Percentiles rank a stretch among this genome's conserved stretches.
These are phyloP conservation scores for Cymbopogon citratus DNA, from an alignment of 176 grass and related monocot species.

Conservation along the genomic window DNA sequence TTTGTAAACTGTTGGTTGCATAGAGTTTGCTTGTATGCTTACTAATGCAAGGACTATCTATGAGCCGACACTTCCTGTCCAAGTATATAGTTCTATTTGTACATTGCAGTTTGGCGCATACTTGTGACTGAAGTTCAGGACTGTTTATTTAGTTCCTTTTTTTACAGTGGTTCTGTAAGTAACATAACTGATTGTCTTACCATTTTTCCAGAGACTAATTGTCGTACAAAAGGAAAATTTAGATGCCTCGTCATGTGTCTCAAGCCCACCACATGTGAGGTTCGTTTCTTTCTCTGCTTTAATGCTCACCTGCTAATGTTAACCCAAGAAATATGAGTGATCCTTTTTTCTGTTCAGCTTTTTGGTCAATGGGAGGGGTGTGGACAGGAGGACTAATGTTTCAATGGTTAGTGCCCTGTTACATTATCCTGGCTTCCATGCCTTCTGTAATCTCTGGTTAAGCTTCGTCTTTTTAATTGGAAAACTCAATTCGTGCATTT, in stretches of 20 bases:
- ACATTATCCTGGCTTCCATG: neutral
- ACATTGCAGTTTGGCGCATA: neutral
- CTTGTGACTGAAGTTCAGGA: neutral
- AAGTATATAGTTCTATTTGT: neutral
- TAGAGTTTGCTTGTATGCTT: neutral
- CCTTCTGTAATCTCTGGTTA: constrained; percentile 3
- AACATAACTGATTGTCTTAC: neutral
- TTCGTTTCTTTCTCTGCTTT: constrained; percentile 33
- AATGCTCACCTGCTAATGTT: constrained; percentile 8
- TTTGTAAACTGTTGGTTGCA: neutral
- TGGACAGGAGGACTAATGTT: constrained; percentile 88
- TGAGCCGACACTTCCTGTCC: neutral
- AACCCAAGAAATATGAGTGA: constrained; percentile 15
- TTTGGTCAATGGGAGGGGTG: constrained; percentile 85
- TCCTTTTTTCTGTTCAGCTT: constrained; percentile 52
- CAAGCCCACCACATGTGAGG: constrained; percentile 78
- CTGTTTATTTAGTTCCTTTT: neutral
- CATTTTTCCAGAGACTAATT: constrained; percentile 65
- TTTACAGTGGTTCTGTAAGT: constrained; percentile 7
- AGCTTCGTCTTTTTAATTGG: neutral
- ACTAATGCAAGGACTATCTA: constrained; percentile 5
- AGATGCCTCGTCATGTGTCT: constrained; percentile 71
- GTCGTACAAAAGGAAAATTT: constrained; percentile 75
- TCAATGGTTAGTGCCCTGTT: constrained; percentile 55
- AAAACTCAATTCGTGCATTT: constrained; percentile 5